phyloP scores from a whole-genome alignment of 2,329 filamentous ascomycete species.

The Pyrenophora teres region DNA sequence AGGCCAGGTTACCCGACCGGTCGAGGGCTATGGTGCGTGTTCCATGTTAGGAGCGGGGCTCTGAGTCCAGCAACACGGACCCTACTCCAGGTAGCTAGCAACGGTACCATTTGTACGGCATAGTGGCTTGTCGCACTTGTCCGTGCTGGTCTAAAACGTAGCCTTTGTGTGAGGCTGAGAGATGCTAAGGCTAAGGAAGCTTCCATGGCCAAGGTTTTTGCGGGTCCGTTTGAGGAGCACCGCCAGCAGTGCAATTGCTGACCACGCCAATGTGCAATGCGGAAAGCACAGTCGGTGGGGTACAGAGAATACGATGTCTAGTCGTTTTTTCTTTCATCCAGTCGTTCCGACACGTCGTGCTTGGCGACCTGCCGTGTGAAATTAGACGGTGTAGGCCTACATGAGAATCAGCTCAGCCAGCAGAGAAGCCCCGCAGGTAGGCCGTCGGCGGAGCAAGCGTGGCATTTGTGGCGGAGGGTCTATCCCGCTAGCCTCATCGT shows the following conservation, averaged over 20 bases:
- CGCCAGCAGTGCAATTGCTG: slow-evolving; percentile 5
- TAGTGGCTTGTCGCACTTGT: slow-evolving; percentile 15
- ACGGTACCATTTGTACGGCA: slow-evolving; percentile 11
- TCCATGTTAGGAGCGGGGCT: slow-evolving; percentile 3
- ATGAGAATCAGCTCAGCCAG: slow-evolving; percentile 7
- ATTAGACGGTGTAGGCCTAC: slow-evolving; percentile 4
- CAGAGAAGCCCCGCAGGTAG: slow-evolving; percentile 1
- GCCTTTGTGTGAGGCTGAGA: slow-evolving; percentile 1
- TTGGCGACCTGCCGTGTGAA: slow-evolving; percentile 8
- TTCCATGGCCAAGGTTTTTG: not conserved
- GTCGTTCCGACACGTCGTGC: slow-evolving; percentile 5
- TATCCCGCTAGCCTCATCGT: slow-evolving; percentile 1
- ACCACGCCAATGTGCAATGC: not conserved
- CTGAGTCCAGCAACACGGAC: not conserved
- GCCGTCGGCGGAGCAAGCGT: slow-evolving; percentile 2
- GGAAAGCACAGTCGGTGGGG: not conserved
- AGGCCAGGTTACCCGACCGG: not conserved
- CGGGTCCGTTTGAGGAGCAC: not conserved
- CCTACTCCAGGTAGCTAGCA: slow-evolving; percentile 4
- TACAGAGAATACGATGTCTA: not conserved
- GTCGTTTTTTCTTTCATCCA: not conserved
- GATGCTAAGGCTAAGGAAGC: slow-evolving; percentile 1
- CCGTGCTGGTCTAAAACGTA: slow-evolving; percentile 11
- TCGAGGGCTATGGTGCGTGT: slow-evolving; percentile 1
- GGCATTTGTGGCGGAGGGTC: not conserved